Evolutionary conservation across 306 rosid genomes (phyloP), one percentile per base, ranked within the genome.

Genomic region (Bauhinia variegata): DNA sequence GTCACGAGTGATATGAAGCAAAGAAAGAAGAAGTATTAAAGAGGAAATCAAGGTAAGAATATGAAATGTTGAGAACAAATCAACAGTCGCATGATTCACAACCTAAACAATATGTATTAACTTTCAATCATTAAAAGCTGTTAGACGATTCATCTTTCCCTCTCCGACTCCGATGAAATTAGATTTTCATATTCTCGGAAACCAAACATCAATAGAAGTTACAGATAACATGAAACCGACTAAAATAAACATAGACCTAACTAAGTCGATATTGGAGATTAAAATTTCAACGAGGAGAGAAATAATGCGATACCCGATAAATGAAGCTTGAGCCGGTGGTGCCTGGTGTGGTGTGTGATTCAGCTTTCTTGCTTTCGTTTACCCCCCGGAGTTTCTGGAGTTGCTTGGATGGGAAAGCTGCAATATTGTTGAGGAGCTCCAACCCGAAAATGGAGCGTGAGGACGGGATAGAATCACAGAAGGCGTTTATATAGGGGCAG

Each of bases 241-340:
- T 2, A 7, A 1, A 7, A 48, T 14, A 1, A 11, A 14, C 23
- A 13, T 4, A 30, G 18, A 16, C 11, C 7, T 32, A 3, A 53
- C 16, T 11, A 37, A 50, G 19, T 13, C 15, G 8, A 8, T 10
- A 15, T 30, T 6, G 38, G 16, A 5, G 5, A 54, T 53, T 28
- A 32, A 2, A 50, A 51, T 3, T 7, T 17, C 7, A 7, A 28
- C 2, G 14, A 13, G 58, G 15, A 16, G 42, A 54, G 15, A 11
- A 47, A 37, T 0, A 11, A 50, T 0, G 59, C 16, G 28, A 56
- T 63, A 76, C 81, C 76, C 56, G 76, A 58, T 12, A 3, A 48
- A 15, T 11, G 8, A 15, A 16, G 15, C 1, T 7, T 4, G 17
- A 5, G 2, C 0, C 5, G 7, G 15, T 44, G 13, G 2, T 17